phyloP scores from a whole-genome alignment of 1,139 yeast species.

The Zygosaccharomyces pseudobailii region DNA sequence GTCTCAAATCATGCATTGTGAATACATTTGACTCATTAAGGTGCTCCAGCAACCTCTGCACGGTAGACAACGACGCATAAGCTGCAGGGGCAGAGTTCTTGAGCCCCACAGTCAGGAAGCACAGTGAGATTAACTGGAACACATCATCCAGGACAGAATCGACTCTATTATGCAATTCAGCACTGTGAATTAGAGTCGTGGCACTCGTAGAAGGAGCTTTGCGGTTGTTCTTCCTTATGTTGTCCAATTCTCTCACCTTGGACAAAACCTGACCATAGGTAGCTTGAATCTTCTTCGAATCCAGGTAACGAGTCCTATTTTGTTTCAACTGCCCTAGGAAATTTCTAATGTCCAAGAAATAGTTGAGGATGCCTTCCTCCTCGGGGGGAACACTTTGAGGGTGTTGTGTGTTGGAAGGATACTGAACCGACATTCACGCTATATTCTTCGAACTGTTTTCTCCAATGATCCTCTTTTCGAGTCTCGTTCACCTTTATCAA shows the following conservation, averaged over 20 bases:
- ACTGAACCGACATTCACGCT: constrained; percentile 5
- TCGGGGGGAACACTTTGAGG: constrained; percentile 42
- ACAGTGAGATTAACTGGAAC: constrained; percentile 77
- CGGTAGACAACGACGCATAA: constrained; percentile 81
- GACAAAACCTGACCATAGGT: constrained; percentile 52
- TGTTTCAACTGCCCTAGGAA: constrained; percentile 54
- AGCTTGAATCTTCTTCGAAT: constrained; percentile 56
- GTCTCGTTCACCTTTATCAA: background rate
- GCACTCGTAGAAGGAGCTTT: constrained; percentile 16
- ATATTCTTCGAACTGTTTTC: background rate
- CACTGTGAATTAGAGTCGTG: constrained; percentile 29
- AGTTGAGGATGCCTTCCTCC: constrained; percentile 49
- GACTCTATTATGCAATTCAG: constrained; percentile 40
- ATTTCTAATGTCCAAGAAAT: constrained; percentile 46
- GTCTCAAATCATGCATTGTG: constrained; percentile 75
- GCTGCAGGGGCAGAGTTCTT: constrained; percentile 91
- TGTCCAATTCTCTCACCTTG: constrained; percentile 47
- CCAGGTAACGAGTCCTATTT: constrained; percentile 58
- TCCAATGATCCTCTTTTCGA: background rate
- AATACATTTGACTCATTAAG: constrained; percentile 74
- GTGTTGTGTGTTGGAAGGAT: constrained; percentile 14
- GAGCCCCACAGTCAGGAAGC: constrained; percentile 87
- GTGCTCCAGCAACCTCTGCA: constrained; percentile 75
- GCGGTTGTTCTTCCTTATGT: constrained; percentile 32
- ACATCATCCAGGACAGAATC: constrained; percentile 82